Conservation (phyloP, 495 filamentous ascomycete species). For the Pyrenula aspistea region DNA sequence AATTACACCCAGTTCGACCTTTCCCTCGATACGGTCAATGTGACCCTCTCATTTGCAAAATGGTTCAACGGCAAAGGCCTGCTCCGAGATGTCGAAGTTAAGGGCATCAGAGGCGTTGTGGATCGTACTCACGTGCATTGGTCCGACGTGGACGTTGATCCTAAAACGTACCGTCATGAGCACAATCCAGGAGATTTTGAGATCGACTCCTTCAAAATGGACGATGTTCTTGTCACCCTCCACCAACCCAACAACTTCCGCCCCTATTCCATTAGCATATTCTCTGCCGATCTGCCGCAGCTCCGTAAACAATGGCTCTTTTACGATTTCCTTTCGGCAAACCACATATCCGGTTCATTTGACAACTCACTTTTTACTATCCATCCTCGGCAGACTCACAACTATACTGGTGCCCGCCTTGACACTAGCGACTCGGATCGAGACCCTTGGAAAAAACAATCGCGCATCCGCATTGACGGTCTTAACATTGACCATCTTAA, state of each 20-base stretch:
- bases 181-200: conserved; percentile 92
- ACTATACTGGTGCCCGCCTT: conserved; percentile 45
- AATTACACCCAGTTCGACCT: conserved; percentile 98
- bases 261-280: conserved; percentile 90
- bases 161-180: conserved; percentile 74
- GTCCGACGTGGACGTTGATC: conserved; percentile 60
- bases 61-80: conserved; percentile 97
- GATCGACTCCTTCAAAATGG: conserved; percentile 89
- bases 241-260: conserved; percentile 85
- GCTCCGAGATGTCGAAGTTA: conserved; percentile 82
- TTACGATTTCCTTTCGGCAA: conserved; percentile 92
- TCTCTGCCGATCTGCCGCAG: conserved; percentile 84
- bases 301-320: conserved; percentile 93
- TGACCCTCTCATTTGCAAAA: conserved; percentile 91
- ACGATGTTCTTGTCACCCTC: conserved; percentile 82
- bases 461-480: conserved; percentile 78
- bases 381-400: conserved; percentile 81
- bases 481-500: conserved; percentile 95
- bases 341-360: conserved; percentile 89
- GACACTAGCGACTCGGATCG: conserved; percentile 36
- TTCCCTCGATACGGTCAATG: conserved; percentile 89
- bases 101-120: conserved; percentile 90
- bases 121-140: conserved; percentile 75
- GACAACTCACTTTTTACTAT: conserved; percentile 96
- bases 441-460: conserved; percentile 82